phyloP scores from a whole-genome alignment of 805 yeast genomes.

The Candida michaelii region DNA sequence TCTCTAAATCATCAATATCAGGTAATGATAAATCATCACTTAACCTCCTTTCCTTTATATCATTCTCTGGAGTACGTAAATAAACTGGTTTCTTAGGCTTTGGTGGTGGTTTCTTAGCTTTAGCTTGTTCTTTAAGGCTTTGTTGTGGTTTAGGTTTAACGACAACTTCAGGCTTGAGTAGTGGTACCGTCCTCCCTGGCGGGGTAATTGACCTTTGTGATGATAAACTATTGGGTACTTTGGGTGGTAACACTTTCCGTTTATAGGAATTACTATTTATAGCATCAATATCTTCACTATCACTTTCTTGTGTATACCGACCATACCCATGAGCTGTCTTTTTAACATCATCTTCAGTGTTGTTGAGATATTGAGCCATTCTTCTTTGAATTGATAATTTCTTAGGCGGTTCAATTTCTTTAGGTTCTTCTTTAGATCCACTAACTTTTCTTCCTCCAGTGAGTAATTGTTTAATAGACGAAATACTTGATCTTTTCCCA shows the following conservation, averaged over 20 bases:
- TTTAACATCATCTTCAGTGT: conserved; percentile 37
- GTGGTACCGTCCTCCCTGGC: not conserved
- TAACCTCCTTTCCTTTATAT: conserved; percentile 20
- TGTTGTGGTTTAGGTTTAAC: not conserved
- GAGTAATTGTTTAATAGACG: conserved; percentile 29
- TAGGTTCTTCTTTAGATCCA: conserved; percentile 9
- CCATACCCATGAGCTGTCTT: conserved; percentile 85
- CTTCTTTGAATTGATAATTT: conserved; percentile 51
- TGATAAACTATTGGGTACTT: conserved; percentile 33
- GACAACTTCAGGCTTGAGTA: not conserved
- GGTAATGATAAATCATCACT: conserved; percentile 47
- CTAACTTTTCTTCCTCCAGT: conserved; percentile 25
- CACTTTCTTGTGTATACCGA: conserved; percentile 51
- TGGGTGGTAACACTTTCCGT: conserved; percentile 28
- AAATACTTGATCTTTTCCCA: conserved; percentile 27
- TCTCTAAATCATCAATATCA: conserved; percentile 60
- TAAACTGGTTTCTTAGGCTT: conserved; percentile 66
- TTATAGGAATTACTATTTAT: conserved; percentile 22
- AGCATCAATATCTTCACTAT: conserved; percentile 32
- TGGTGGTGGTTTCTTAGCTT: conserved; percentile 46
- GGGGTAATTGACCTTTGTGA: conserved; percentile 14
- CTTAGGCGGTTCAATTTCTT: conserved; percentile 14
- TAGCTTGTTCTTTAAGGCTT: not conserved
- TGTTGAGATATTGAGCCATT: conserved; percentile 48
- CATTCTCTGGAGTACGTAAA: conserved; percentile 37